These are phyloP conservation scores for Acanthamoeba triangularis DNA, from an alignment of 208 protist species.

Conservation along the genomic window DNA sequence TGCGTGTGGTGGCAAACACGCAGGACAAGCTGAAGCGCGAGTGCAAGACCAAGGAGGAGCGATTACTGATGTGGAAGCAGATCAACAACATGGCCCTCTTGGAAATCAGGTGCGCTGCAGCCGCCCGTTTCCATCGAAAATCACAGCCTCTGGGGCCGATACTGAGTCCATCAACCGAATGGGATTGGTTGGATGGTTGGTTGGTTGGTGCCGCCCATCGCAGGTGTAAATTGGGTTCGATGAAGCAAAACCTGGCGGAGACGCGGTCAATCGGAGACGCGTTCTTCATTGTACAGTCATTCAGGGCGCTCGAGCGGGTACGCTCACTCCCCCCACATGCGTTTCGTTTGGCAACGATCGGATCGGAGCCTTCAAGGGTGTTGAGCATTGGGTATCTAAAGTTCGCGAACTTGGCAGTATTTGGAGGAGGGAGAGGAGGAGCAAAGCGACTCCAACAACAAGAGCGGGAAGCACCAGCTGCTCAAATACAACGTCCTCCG, in stretches of 20 bases:
- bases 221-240: constrained; percentile 50
- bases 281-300: constrained; percentile 4
- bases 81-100: constrained; percentile 47
- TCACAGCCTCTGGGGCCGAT: no score
- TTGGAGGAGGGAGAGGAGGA: constrained; percentile 32
- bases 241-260: constrained; percentile 31
- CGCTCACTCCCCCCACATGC: not conserved
- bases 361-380: not conserved
- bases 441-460: not conserved
- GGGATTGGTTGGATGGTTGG: no score
- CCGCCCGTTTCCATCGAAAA: not conserved
- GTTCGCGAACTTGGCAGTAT: not conserved
- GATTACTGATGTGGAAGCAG: constrained; percentile 2
- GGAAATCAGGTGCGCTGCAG: not conserved
- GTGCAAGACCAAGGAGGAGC: constrained; percentile 52
- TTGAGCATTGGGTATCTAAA: not conserved
- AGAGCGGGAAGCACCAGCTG: constrained; percentile 16
- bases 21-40: constrained; percentile 56
- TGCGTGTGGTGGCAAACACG: not conserved
- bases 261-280: constrained; percentile 38
- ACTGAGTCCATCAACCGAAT: no score
- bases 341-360: no score
- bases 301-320: not conserved
- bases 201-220: no score
- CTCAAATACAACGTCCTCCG: constrained; percentile 51